Evolutionary conservation across 768 basidiomycete species (phyloP), one percentile per base, ranked within the genome.

Genomic region (Porphyrellus cyaneotinctus): DNA sequence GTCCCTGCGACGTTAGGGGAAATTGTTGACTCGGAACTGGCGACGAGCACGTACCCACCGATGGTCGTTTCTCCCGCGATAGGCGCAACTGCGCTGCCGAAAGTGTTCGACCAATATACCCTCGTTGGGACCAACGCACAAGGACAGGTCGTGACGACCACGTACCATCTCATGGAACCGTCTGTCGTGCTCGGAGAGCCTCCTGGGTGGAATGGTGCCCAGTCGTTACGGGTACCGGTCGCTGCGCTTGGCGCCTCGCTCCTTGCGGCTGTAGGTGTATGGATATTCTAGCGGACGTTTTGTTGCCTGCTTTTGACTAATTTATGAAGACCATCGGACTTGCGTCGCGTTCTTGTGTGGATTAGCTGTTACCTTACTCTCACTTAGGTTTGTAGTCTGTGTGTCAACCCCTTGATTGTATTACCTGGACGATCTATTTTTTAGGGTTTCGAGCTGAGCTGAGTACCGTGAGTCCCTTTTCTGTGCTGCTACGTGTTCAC

Each of bases 31-130:
- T 76, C 82, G 17, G 87, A 81, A 32, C 80, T 90, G 20, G 88
- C 82, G 17, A 84, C 83, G 1, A 83, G 81, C 66, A 88, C 88
- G 4, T 91, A 91, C 62, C 73, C 67, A 32, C 75, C 88, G 0
- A 71, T 88, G 24, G 68, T 86, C 44, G 79, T 71, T 18, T 60
- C 68, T 53, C 69, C 56, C 56, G 72, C 55, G 7, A 63, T 70
- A 39, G 83, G 79, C 56, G 72, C 69, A 26, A 78, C 84, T 1
- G 80, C 75, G 8, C 67, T 91, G 12, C 86, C 87, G 15, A 72
- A 71, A 18, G 75, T 88, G 24, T 71, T 73, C 31, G 76, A 77
- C 8, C 63, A 80, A 15, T 70, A 73, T 23, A 90, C 88, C 3
- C 63, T 86, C 41, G 67, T 80, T 24, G 52, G 79, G 32, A 89